A percentile compares a stretch with the other conserved stretches of the same genome.
Evolutionary conservation across 1,284 basidiomycete species (phyloP).

Genomic region (Fomitopsis pinicola): DNA sequence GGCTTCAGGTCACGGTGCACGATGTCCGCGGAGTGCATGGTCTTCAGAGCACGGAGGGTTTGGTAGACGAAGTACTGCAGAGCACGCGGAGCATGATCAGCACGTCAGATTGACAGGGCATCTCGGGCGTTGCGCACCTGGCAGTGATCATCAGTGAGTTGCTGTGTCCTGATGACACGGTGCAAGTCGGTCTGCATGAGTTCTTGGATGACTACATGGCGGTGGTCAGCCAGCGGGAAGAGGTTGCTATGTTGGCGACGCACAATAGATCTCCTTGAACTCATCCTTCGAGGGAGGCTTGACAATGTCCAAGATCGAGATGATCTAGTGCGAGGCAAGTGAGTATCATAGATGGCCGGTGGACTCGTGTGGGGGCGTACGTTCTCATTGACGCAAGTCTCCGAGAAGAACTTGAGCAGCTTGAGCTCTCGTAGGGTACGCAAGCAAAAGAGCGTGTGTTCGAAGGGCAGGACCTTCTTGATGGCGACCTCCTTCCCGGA

Average conservation of each 20-base stretch:
- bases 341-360: slow-evolving; percentile 11
- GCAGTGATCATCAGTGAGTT: slow-evolving; percentile 86
- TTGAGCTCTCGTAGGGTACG: slow-evolving; percentile 79
- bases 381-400: slow-evolving; percentile 78
- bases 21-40: slow-evolving; percentile 77
- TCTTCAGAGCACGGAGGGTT: slow-evolving; percentile 80
- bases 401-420: slow-evolving; percentile 80
- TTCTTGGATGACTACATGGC: slow-evolving; percentile 71
- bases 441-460: slow-evolving; percentile 77
- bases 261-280: slow-evolving; percentile 84
- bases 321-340: slow-evolving; percentile 52
- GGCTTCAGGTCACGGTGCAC: slow-evolving; percentile 83
- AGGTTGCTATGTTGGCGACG: slow-evolving; percentile 5
- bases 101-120: background rate
- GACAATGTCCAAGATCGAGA: slow-evolving; percentile 84
- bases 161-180: slow-evolving; percentile 86
- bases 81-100: slow-evolving; percentile 1
- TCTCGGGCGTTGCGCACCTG: slow-evolving; percentile 42
- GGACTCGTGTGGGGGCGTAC: slow-evolving; percentile 25
- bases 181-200: slow-evolving; percentile 91
- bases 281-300: slow-evolving; percentile 70
- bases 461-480: slow-evolving; percentile 84
- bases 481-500: slow-evolving; percentile 68
- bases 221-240: slow-evolving; percentile 1
- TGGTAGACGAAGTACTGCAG: slow-evolving; percentile 69